Evolutionary conservation across 176 grass and related monocot species (phyloP).

Genomic region (Urochloa ruziziensis): DNA sequence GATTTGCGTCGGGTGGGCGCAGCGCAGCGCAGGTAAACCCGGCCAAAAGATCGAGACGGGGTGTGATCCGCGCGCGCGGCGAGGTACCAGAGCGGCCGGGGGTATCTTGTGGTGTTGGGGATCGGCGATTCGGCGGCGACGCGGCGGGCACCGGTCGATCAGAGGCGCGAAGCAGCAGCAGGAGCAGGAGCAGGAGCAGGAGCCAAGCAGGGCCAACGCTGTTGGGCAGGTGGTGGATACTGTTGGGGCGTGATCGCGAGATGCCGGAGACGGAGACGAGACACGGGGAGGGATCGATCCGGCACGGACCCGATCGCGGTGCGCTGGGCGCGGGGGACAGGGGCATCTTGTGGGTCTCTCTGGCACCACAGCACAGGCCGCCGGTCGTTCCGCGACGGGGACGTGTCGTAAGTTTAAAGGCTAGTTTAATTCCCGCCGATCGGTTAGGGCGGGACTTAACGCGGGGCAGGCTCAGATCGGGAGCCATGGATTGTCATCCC

Average conservation of each 20-base stretch:
- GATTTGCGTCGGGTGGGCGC: background rate
- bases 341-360: conserved; percentile 32
- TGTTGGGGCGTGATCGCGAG: background rate
- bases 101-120: background rate
- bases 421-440: background rate
- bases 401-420: conserved; percentile 10
- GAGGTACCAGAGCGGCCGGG: background rate
- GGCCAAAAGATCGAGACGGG: background rate
- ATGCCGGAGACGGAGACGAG: background rate
- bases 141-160: too few relatives aligned
- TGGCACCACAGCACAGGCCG: too few relatives aligned
- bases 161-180: too few relatives aligned
- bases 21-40: background rate
- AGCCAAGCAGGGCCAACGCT: too few relatives aligned
- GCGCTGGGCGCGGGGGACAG: conserved; percentile 16
- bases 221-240: background rate
- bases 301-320: background rate
- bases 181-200: too few relatives aligned
- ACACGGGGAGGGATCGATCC: background rate
- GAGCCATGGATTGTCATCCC: background rate
- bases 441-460: background rate
- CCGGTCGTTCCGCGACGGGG: background rate
- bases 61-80: background rate
- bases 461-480: background rate
- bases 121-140: background rate